Base-by-base conservation (phyloP, 176 grass and related monocot species). In the Phoenix roebelenii region DNA sequence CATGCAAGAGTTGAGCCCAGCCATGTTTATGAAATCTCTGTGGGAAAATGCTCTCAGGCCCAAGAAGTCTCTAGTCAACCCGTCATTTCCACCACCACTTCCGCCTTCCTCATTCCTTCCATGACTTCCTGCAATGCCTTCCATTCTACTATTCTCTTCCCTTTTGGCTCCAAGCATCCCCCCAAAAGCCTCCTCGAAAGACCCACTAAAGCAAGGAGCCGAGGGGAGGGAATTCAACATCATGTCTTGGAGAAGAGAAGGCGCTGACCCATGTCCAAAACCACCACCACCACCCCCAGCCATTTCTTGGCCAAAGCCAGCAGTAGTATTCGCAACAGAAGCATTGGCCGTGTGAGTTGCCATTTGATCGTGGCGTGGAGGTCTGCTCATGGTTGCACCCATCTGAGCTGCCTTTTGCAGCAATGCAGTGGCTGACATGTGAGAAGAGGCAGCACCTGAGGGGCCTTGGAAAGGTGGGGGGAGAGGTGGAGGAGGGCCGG, bases 391-490 rank as follows among this genome's bases (percentile, higher is more conserved):
- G 22, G 88, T 88, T 25, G 88, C 81, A 30, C 94, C 94, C 94
- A 98, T 89, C 88, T 89, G 84, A 54, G 94, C 88, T 9, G 94
- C 94, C 51, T 98, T 98, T 73, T 98, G 94, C 55, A 98, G 74
- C 73, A 98, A 71, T 4, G 94, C 94, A n/a, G 94, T 98, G 5
- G 94, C 94, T 19, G 94, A 98, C 94, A 98, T 92, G 82, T 98
- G 87, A 18, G 84, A 66, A 3, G 90, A 60, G n/a, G 78, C 54
- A 59, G 61, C 32, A 72, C 65, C 63, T 55, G 57, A 19, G 19
- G 59, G 18, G n/a, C 59, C 51, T 44, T 25, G 39, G 4, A 18
- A 16, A 35, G 50, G 69, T 4, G 16, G 64, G 7, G n/a, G 61
- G 22, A 50, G 59, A 61, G 28, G 17, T 5, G 5, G 25, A 3